Conservation (phyloP, 805 yeast genomes). For the Spencermartinsiella europaea region DNA sequence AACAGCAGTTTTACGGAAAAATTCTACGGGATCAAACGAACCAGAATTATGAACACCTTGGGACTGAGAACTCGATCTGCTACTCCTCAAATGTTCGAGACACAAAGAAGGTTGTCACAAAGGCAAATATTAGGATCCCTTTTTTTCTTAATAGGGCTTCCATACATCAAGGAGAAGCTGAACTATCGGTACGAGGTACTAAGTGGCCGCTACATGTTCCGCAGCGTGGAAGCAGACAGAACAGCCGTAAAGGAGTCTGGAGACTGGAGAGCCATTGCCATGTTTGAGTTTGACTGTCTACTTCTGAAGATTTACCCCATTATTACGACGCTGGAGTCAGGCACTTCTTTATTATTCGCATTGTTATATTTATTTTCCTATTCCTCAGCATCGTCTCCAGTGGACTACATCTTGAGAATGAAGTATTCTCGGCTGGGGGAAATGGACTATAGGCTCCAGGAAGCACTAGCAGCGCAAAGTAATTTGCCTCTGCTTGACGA, state of each 20-base stretch:
- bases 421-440: constrained; percentile 56
- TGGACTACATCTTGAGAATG: constrained; percentile 57
- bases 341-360: constrained; percentile 52
- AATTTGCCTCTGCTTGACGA: constrained; percentile 4
- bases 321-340: constrained; percentile 41
- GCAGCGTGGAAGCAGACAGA: constrained; percentile 36
- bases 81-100: constrained; percentile 41
- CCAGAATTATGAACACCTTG: constrained; percentile 28
- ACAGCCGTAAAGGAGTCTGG: constrained; percentile 13
- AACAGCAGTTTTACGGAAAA: constrained; percentile 86
- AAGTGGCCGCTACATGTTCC: constrained; percentile 51
- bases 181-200: constrained; percentile 59
- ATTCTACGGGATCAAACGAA: constrained; percentile 82
- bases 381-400: constrained; percentile 55
- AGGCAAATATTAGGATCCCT: constrained; percentile 53
- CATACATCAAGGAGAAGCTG: constrained; percentile 66
- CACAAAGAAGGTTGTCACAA: constrained; percentile 46
- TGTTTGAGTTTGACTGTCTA: constrained; percentile 26
- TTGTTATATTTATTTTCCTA: constrained; percentile 63
- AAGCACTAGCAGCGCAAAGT: constrained; percentile 4
- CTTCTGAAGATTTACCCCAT: constrained; percentile 62
- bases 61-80: constrained; percentile 26
- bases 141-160: constrained; percentile 50
- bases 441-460: constrained; percentile 24
- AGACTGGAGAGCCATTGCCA: constrained; percentile 20